Percentiles rank a stretch among this genome's conserved stretches.
Evolutionary conservation across 2,329 filamentous ascomycete species (phyloP).

Genomic region (Alternaria sp.): DNA sequence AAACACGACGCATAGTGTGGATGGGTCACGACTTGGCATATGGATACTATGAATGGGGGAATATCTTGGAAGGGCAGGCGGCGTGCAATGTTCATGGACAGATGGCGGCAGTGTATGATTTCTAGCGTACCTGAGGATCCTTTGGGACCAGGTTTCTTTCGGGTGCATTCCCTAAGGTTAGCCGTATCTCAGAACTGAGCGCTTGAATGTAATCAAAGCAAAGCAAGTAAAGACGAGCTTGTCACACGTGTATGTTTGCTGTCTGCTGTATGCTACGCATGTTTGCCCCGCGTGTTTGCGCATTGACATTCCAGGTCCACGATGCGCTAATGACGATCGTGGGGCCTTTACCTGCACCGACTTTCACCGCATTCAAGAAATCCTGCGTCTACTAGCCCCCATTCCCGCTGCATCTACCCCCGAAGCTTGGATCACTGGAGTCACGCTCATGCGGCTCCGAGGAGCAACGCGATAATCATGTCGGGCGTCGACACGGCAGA

Average conservation of each 20-base stretch:
- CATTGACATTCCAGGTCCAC: constrained; percentile 10
- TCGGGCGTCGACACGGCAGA: constrained; percentile 46
- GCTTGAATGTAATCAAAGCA: not conserved
- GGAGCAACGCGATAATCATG: constrained; percentile 45
- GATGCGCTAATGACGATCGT: constrained; percentile 17
- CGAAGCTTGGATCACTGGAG: constrained; percentile 11
- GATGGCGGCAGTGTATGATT: constrained; percentile 19
- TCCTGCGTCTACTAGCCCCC: constrained; percentile 10
- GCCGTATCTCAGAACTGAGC: constrained; percentile 1
- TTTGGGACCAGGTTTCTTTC: not conserved
- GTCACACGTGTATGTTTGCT: not conserved
- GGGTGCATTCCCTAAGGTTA: constrained; percentile 6
- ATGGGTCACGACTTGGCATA: not conserved
- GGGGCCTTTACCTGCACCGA: constrained; percentile 15
- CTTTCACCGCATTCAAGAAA: constrained; percentile 12
- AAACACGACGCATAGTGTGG: constrained; percentile 35
- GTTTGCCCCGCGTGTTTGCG: constrained; percentile 17
- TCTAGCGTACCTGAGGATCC: constrained; percentile 7
- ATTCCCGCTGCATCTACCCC: constrained; percentile 9
- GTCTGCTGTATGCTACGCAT: not conserved
- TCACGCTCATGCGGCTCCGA: constrained; percentile 44
- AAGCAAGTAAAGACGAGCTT: not conserved
- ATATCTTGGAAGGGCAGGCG: not conserved
- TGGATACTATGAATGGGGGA: not conserved
- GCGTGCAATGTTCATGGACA: constrained; percentile 11